Percentiles rank a stretch among this genome's conserved stretches.
These are phyloP conservation scores for Penicillium subrubescens DNA, from an alignment of 495 filamentous ascomycete genomes.

Conservation along the genomic window DNA sequence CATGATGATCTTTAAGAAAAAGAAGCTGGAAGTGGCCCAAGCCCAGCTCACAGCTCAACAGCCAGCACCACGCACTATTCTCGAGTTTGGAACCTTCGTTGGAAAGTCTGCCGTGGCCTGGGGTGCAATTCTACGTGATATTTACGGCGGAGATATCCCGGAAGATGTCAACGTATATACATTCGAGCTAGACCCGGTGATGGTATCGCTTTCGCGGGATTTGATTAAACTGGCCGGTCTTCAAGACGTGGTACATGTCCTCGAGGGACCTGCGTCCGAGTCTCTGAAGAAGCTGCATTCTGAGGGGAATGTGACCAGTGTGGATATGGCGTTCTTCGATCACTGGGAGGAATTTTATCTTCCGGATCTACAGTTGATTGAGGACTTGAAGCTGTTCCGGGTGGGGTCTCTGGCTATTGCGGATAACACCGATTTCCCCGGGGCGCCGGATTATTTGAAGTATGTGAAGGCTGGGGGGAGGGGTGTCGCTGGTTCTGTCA, in stretches of 20 bases:
- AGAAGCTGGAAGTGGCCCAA: constrained; percentile 21
- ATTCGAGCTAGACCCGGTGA: constrained; percentile 32
- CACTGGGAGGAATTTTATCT: constrained; percentile 37
- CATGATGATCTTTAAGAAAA: constrained; percentile 31
- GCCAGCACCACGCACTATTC: constrained; percentile 24
- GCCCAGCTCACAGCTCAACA: constrained; percentile 17
- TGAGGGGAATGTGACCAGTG: constrained; percentile 27
- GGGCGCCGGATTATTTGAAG: constrained; percentile 33
- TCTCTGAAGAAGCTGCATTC: constrained; percentile 26
- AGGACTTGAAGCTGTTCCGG: constrained; percentile 28
- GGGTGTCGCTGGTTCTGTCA: constrained; percentile 13
- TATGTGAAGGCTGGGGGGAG: constrained; percentile 32
- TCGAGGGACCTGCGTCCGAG: constrained; percentile 30
- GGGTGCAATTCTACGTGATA: constrained; percentile 33
- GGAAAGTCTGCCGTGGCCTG: constrained; percentile 36
- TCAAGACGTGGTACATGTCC: constrained; percentile 30
- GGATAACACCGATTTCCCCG: constrained; percentile 23
- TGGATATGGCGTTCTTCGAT: constrained; percentile 39
- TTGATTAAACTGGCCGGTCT: constrained; percentile 32
- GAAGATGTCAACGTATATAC: constrained; percentile 32
- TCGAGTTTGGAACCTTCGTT: constrained; percentile 40
- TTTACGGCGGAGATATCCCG: constrained; percentile 17
- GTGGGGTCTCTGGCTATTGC: constrained; percentile 25
- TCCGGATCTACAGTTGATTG: constrained; percentile 33
- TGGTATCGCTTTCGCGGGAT: constrained; percentile 27